Evolutionary conservation across 495 filamentous ascomycete genomes (phyloP), one percentile per base, ranked within the genome.

Genomic region (Durotheca rogersii): DNA sequence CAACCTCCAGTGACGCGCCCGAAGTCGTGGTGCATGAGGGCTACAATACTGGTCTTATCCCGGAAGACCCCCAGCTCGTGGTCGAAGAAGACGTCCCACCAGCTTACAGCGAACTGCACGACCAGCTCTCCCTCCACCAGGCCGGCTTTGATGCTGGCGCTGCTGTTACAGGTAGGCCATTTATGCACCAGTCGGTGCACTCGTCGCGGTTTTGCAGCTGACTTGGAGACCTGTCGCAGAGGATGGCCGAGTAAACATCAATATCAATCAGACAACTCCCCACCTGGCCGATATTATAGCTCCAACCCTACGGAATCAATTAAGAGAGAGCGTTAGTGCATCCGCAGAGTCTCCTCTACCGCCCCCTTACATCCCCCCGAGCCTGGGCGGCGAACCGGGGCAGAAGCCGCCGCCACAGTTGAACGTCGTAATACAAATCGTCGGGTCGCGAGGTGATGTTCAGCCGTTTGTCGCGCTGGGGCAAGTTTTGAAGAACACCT

Each of bases 371-470:
- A 77, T 86, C 40, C 84, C 85, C 11, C 72, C 78, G 4, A 77
- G 77, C 12, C 66, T 86, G 0, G 81, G 81, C 32, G 83, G 81
- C 29, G 67, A 69, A 35, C 78, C 78, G 0, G 83, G 78, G 6
- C 72, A 83, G 54, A 76, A 72, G 7, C 82, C 81, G 6, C 76
- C 81, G 7, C 73, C 72, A 9, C 49, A 64, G 40, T 68, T 90
- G 31, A 89, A 90, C 64, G 78, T 90, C 41, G 87, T 90, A 23
- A 88, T 90, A 56, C 86, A 89, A 61, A 82, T 91, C 6, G 82
- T 90, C 30, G 88, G 87, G 10, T 85, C 82, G 2, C 79, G 87
- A 16, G 88, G 87, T n/a, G 87, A 90, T 58, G 84, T 87, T 0
- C 87, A 90, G 62, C 86, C 86, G 3, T 90, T 90, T 51, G 65